Evolutionary conservation across 805 yeast species (phyloP), one percentile per base, ranked within the genome.

Genomic region (Kurtzmaniella cleridarum): DNA sequence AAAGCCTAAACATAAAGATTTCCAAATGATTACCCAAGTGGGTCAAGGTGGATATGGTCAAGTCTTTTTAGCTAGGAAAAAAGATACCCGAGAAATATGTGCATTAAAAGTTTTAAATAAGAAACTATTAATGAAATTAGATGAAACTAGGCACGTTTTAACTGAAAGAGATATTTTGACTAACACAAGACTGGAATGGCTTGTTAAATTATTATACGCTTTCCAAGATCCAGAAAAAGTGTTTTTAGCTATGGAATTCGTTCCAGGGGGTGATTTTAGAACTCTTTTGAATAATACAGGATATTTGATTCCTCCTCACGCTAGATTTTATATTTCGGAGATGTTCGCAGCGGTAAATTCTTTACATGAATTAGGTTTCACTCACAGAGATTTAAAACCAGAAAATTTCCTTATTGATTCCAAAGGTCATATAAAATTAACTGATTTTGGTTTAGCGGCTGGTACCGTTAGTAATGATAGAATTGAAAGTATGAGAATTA

Each of bases 21-120:
- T 93, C 58, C 95, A 89, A 57, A 86, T 91, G 71, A 83, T 93
- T 48, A 93, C 99, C 1, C 98, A 93, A 66, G 97, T 93, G 26
- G 99, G 99, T 11, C 98, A 93, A 68, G 99, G 99, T 55, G 99
- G 99, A 3, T 93, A 93, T 57, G 99, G 99, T 17, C 97, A 93
- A 64, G 99, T 93, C n/a, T 93, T 87, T 53, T 67, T 93, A 45
- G 97, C 99, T 1, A 77, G 90, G 49, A 93, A 93, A 70, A 82
- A 81, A 49, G 99, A 93, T 55, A 89, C 98, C 1, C 79, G 81
- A 46, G 99, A 93, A 62, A 84, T 93, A 34, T 91, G 96, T 63
- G 99, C 99, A 2, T 71, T 93, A 51, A 93, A 93, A 60, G 86
- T 93, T 11, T 73, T 93, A 55, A 90, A 88, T 60, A 93, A 93